phyloP scores from a whole-genome alignment of 2,329 filamentous ascomycete genomes.

The Ceratocystis lukuohia region DNA sequence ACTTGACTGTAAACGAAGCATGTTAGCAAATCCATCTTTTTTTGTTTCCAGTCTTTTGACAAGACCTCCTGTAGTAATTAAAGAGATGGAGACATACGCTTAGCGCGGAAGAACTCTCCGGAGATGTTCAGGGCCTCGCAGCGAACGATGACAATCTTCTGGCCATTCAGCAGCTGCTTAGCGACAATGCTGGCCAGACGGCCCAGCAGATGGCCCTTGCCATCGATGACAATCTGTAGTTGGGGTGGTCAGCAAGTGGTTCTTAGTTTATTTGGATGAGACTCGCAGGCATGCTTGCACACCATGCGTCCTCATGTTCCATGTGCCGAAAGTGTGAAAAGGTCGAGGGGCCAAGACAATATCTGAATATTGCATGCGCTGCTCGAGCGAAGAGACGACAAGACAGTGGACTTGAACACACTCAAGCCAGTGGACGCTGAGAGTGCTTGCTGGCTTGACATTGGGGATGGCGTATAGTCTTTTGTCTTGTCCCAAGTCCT shows the following conservation, averaged over 20 bases:
- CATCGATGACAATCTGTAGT: slow-evolving; percentile 87
- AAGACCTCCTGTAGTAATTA: neutral
- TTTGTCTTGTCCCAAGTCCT: neutral
- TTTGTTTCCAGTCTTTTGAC: neutral
- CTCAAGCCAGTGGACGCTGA: neutral
- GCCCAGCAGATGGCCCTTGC: slow-evolving; percentile 99
- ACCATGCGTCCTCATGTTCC: neutral
- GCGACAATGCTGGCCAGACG: slow-evolving; percentile 95
- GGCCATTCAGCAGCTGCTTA: slow-evolving; percentile 97
- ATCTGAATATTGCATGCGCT: slow-evolving; percentile 10
- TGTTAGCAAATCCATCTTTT: slow-evolving; percentile 8
- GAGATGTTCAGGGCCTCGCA: slow-evolving; percentile 99
- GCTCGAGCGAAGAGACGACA: neutral
- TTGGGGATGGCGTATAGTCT: neutral
- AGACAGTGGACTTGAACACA: neutral
- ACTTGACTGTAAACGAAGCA: slow-evolving; percentile 66
- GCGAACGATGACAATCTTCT: slow-evolving; percentile 99
- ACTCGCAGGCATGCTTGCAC: neutral
- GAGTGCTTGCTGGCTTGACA: neutral
- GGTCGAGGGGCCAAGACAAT: neutral
- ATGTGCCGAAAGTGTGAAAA: neutral
- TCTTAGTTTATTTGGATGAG: neutral
- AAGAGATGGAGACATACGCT: slow-evolving; percentile 62
- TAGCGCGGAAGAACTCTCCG: slow-evolving; percentile 99
- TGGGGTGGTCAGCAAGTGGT: slow-evolving; percentile 24